Percentiles rank a stretch among this genome's conserved stretches.
Conservation (phyloP, 2,329 filamentous ascomycete species). For the Monosporascus sp. region DNA sequence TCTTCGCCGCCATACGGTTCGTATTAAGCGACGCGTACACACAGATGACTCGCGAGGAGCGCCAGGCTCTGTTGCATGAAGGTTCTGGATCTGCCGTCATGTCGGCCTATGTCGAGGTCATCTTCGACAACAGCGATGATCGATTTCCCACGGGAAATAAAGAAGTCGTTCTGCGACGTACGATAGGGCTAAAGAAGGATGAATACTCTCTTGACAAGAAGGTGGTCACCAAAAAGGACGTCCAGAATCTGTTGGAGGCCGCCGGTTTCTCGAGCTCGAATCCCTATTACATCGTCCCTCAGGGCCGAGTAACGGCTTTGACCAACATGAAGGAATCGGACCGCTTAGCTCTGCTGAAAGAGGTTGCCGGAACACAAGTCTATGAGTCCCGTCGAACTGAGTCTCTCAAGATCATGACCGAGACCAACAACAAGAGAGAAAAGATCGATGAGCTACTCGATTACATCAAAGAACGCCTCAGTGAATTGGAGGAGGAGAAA, state of each 20-base stretch:
- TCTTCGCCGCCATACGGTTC: constrained; percentile 98
- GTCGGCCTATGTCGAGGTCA: constrained; percentile 99
- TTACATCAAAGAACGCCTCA: constrained; percentile 85
- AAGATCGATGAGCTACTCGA: constrained; percentile 92
- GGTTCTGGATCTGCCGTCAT: constrained; percentile 96
- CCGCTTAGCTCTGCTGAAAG: constrained; percentile 83
- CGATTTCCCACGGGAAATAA: constrained; percentile 90
- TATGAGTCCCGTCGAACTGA: constrained; percentile 91
- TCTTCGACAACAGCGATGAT: constrained; percentile 96
- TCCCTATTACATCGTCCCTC: constrained; percentile 98
- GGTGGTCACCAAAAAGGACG: constrained; percentile 89
- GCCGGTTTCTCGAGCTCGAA: constrained; percentile 96
- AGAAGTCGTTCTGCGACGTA: constrained; percentile 85
- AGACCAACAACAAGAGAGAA: constrained; percentile 88
- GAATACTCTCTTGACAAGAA: constrained; percentile 98
- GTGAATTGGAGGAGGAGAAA: constrained; percentile 93
- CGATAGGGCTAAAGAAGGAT: constrained; percentile 96
- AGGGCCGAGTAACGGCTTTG: constrained; percentile 89
- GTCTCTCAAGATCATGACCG: constrained; percentile 92
- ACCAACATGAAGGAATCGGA: constrained; percentile 99
- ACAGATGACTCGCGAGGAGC: constrained; percentile 91
- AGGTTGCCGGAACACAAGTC: constrained; percentile 96
- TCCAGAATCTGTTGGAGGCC: constrained; percentile 91
- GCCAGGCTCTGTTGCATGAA: constrained; percentile 93
- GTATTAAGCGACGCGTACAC: constrained; percentile 97